A percentile compares a stretch with the other conserved stretches of the same genome.
These are phyloP conservation scores for Candida orba DNA, from an alignment of 805 yeast species.

Conservation along the genomic window DNA sequence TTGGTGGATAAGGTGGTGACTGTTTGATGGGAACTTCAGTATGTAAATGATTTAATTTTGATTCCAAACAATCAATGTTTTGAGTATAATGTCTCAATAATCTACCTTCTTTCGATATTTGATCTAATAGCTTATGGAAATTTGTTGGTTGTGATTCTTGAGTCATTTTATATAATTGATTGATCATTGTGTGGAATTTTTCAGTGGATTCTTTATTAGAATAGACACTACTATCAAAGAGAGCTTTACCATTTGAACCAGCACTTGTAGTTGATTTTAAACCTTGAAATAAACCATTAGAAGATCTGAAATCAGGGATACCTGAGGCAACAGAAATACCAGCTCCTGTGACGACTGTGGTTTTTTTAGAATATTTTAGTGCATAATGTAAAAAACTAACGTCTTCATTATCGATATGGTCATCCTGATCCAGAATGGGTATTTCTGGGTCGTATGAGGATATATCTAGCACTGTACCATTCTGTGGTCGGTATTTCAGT, in stretches of 20 bases:
- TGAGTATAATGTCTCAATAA: slow-evolving; percentile 76
- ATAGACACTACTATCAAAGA: slow-evolving; percentile 77
- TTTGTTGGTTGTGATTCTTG: slow-evolving; percentile 56
- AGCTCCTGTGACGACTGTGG: slow-evolving; percentile 76
- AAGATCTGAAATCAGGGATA: slow-evolving; percentile 85
- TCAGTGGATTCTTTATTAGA: slow-evolving; percentile 51
- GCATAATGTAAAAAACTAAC: slow-evolving; percentile 46
- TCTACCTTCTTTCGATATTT: slow-evolving; percentile 53
- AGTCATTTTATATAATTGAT: slow-evolving; percentile 50
- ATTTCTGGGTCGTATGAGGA: slow-evolving; percentile 17
- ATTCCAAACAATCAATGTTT: slow-evolving; percentile 78
- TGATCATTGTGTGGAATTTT: slow-evolving; percentile 70
- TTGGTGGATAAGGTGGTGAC: slow-evolving; percentile 41
- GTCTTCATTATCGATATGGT: slow-evolving; percentile 29
- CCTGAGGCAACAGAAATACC: slow-evolving; percentile 90
- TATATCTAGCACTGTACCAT: slow-evolving; percentile 38
- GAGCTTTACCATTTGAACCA: slow-evolving; percentile 48
- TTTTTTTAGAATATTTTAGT: slow-evolving; percentile 44
- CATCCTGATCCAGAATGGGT: slow-evolving; percentile 28
- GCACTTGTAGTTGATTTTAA: slow-evolving; percentile 33
- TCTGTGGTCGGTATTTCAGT: slow-evolving; percentile 38
- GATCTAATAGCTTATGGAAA: slow-evolving; percentile 61
- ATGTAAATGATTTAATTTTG: slow-evolving; percentile 40
- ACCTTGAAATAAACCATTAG: slow-evolving; percentile 66
- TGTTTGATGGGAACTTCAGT: slow-evolving; percentile 43